Conservation (phyloP, 257 asterid genomes). For the Primulina huaijiensis region DNA sequence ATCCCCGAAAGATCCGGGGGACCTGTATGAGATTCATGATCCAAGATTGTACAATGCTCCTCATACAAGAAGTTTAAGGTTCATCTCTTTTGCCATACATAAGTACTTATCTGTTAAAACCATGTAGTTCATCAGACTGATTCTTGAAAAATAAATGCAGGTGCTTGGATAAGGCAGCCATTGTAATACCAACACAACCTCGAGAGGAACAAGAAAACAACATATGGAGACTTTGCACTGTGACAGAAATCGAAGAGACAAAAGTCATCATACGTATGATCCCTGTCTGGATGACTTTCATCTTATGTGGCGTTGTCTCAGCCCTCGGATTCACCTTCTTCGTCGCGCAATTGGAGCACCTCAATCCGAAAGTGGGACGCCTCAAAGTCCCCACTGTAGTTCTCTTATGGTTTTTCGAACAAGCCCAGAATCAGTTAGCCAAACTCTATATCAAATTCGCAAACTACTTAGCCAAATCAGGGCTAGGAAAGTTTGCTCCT, state of each 20-base stretch:
- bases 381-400: slow-evolving; percentile 26
- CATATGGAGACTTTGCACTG: slow-evolving; percentile 38
- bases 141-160: slow-evolving; percentile 11
- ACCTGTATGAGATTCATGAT: slow-evolving; percentile 20
- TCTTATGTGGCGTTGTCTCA: slow-evolving; percentile 38
- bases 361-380: slow-evolving; percentile 32
- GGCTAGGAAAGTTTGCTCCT: slow-evolving; percentile 29
- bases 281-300: slow-evolving; percentile 43
- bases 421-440: slow-evolving; percentile 21
- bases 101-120: no score
- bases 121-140: no score
- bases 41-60: slow-evolving; percentile 10
- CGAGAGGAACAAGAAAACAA: slow-evolving; percentile 32
- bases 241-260: slow-evolving; percentile 51
- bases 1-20: slow-evolving; percentile 21
- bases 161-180: slow-evolving; percentile 51
- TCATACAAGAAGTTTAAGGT: slow-evolving; percentile 36
- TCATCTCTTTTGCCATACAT: no score
- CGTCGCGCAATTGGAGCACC: slow-evolving; percentile 30
- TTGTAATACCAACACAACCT: slow-evolving; percentile 23
- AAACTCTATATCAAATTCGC: slow-evolving; percentile 23
- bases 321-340: slow-evolving; percentile 50
- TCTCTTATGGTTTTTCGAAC: slow-evolving; percentile 35
- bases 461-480: not conserved
- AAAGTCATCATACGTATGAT: slow-evolving; percentile 38